Base-by-base conservation (phyloP, 768 basidiomycete species). In the Strobilomyces confusus region DNA sequence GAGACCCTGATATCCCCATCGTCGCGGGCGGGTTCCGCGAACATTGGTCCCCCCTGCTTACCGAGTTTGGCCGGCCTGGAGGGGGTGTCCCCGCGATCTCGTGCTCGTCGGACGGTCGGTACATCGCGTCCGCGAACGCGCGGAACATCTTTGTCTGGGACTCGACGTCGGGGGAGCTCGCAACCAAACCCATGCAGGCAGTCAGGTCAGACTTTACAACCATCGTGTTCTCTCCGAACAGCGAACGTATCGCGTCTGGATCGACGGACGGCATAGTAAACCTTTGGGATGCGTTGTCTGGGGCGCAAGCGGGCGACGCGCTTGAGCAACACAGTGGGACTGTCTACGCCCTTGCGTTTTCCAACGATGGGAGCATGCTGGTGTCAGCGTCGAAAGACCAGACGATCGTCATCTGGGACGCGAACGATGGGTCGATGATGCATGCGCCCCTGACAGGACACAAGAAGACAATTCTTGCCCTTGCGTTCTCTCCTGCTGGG, bases 11-110 rank as follows among this genome's bases (percentile, higher is more conserved):
- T 9, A 4, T 61, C 11, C 68, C 69, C 17, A 6, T 58, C 42
- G 32, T 71, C 37, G 56, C 41, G 1, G 69, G 68, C 17, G 67
- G 67, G 9, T 70, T 64, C 38, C 69, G 66, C 6, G 60, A 68
- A 36, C 58, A 57, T 22, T 69, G 68, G 68, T 57, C 68, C 3
- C 69, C 68, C 6, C 56, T 69, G 25, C 69, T 71, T 19, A 68
- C 56, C 14, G 68, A 69, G 33, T 67, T 69, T 33, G 52, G 57
- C 46, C 49, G 37, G 13, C 55, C 54, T 0, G 63, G 61, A 23
- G 50, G 36, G 20, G 48, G 48, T 15, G 54, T 68, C 2, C 29
- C 40, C 5, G 55, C 63, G 0, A 51, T 69, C 23, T 57, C 69
- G 11, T 62, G 63, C 45, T 69, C 69, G 1, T 19, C 52, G 2